phyloP scores from a whole-genome alignment of 148 eudicot species.

The Cornus suecica region DNA sequence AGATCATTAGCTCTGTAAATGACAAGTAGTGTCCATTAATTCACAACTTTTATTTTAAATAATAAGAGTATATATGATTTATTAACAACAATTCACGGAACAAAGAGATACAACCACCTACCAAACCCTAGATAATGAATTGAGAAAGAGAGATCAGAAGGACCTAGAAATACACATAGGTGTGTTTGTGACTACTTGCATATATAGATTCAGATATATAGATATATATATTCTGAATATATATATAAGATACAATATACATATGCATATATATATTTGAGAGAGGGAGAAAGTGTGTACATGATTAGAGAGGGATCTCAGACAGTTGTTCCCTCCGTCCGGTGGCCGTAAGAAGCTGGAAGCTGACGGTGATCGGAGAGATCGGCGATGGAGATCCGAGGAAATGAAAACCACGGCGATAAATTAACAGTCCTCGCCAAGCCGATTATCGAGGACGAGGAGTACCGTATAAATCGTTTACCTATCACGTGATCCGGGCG shows the following conservation, averaged over 20 bases:
- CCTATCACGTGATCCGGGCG: conserved; percentile 17
- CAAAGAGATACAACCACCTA: background rate
- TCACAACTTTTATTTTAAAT: too few species aligned
- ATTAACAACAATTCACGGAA: too few species aligned
- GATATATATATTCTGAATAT: background rate
- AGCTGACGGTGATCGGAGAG: conserved; percentile 15
- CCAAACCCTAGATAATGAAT: background rate
- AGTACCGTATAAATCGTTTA: background rate
- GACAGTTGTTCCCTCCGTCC: background rate
- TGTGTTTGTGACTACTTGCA: too few species aligned
- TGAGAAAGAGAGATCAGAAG: background rate
- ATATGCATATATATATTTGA: too few species aligned
- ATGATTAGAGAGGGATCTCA: background rate
- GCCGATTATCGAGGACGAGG: conserved; percentile 6
- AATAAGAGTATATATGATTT: too few species aligned
- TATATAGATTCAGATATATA: background rate
- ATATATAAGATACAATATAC: background rate
- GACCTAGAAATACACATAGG: background rate
- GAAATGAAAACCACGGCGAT: conserved; percentile 30
- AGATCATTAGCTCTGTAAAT: background rate
- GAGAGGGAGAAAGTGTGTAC: background rate
- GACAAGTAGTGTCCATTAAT: background rate
- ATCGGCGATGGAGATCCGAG: conserved; percentile 26
- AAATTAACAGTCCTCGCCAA: conserved; percentile 12
- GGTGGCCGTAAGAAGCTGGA: conserved; percentile 1